Base-by-base conservation (phyloP, 73 alveolate species). In the Effrenium voratum region DNA sequence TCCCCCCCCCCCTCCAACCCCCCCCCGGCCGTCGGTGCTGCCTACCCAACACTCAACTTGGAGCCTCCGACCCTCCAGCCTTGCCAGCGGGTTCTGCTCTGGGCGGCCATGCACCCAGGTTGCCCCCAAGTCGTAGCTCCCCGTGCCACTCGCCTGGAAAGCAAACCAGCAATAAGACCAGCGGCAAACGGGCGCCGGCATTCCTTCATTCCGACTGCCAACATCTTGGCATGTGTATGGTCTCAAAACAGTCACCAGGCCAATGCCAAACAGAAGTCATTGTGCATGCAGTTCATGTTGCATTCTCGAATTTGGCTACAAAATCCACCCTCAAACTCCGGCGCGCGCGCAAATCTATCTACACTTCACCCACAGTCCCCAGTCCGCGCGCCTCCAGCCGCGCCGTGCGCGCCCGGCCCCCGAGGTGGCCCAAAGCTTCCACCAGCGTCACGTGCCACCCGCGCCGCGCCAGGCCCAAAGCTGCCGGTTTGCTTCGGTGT, bases 81-180 rank as follows among this genome's bases (percentile, higher is more conserved):
- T 52, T 40, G 22, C n/a, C 34, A 36, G 3, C 38, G 75, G 81
- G n/a, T 60, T 85, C 81, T 40, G 80, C 70, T 87, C 84, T 8
- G 80, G 26, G 44, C 84, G 83, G 41, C 95, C 95, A 28, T 87
- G 95, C 46, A 49, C 68, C 95, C 95, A 87, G 22, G 95, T 87
- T 83, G 95, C 95, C 2, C 95, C 95, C 4, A 87, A 70, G 38
- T 87, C 95, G 30, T 87, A 87, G 19, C 28, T 52, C 28, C 66
- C 66, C 10, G 19, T 13, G 66, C 66, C 28, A 10, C 66, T 60
- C 34, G 24, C n/a, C n/a, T n/a, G n/a, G n/a, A n/a, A n/a, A n/a
- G n/a, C n/a, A n/a, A n/a, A n/a, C n/a, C n/a, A n/a, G n/a, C n/a
- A n/a, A n/a, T n/a, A n/a, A n/a, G n/a, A n/a, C n/a, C n/a, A n/a